Percentiles rank a stretch among this genome's conserved stretches.
Conservation (phyloP, 75 land plant genomes). For the Chamaecyparis obtusa region DNA sequence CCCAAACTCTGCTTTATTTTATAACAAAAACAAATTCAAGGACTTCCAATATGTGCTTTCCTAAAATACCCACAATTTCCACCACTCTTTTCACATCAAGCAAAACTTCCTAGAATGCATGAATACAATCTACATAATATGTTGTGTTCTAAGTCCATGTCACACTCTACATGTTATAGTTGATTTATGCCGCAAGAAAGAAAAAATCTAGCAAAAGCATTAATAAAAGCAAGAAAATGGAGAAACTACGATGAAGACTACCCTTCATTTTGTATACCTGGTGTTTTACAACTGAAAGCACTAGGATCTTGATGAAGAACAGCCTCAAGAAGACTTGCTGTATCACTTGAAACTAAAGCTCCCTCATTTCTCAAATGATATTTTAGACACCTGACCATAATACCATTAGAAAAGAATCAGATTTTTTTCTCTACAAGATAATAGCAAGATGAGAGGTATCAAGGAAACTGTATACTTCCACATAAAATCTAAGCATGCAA, state of each 20-base stretch:
- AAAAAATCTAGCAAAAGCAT: background rate
- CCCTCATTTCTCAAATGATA: background rate
- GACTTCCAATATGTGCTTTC: background rate
- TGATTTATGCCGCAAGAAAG: background rate
- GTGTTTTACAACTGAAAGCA: background rate
- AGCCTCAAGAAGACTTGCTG: conserved; percentile 3
- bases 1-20: background rate
- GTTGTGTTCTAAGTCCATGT: background rate
- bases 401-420: background rate
- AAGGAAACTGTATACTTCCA: background rate
- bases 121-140: background rate
- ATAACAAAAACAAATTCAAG: background rate
- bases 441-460: background rate
- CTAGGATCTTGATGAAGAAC: conserved; percentile 5
- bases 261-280: background rate
- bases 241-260: background rate
- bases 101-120: background rate
- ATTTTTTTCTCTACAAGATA: background rate
- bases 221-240: background rate
- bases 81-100: background rate
- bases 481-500: background rate
- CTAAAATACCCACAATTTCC: background rate
- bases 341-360: conserved; percentile 1
- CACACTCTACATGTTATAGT: background rate
- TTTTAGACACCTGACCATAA: conserved; percentile 4